phyloP scores from a whole-genome alignment of 352 stramenopile species.

The Phytophthora boehmeriae region DNA sequence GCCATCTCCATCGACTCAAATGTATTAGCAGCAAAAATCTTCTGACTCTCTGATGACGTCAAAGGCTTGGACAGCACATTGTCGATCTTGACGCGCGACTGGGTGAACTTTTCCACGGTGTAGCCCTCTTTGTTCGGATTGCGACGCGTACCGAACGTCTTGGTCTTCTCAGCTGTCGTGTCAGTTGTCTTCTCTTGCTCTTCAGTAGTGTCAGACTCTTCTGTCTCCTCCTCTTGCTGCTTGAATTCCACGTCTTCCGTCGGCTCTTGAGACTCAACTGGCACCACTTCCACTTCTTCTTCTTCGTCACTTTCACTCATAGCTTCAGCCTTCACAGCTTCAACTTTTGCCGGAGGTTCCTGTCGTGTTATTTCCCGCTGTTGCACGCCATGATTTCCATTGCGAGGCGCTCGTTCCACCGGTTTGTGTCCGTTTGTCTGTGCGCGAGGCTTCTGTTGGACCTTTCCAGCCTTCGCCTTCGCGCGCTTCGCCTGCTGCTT shows the following conservation, averaged over 20 bases:
- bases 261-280: constrained; percentile 10
- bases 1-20: constrained; percentile 80
- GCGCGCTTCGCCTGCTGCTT: constrained; percentile 73
- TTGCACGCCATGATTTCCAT: constrained; percentile 4
- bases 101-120: constrained; percentile 60
- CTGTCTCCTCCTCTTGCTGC: constrained; percentile 16
- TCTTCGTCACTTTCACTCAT: neutral
- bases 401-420: neutral
- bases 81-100: constrained; percentile 58
- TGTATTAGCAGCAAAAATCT: constrained; percentile 81
- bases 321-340: constrained; percentile 6
- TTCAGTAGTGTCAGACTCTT: constrained; percentile 12
- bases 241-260: constrained; percentile 13
- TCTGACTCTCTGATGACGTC: constrained; percentile 74
- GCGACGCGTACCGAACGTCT: constrained; percentile 71
- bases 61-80: constrained; percentile 76
- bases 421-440: constrained; percentile 1
- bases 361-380: constrained; percentile 5
- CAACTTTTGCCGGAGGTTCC: constrained; percentile 4
- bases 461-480: constrained; percentile 46
- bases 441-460: constrained; percentile 3
- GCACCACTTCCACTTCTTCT: constrained; percentile 15
- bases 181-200: neutral
- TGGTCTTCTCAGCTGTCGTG: constrained; percentile 6
- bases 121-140: constrained; percentile 88